Conservation (phyloP, 352 stramenopile species). For the Pythium plurisporium region DNA sequence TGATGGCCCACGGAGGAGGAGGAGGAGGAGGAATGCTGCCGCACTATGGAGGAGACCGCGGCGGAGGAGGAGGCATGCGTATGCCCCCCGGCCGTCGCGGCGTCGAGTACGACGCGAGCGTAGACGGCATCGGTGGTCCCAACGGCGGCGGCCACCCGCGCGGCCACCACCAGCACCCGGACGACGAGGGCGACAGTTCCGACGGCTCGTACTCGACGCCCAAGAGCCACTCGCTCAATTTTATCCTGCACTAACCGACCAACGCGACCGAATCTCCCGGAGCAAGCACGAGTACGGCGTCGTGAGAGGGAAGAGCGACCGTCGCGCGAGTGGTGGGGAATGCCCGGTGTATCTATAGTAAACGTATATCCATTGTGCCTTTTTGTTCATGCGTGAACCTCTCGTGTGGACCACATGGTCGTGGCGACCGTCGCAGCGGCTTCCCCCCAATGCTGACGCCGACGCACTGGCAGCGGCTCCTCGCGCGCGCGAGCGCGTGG, state of each 20-base stretch:
- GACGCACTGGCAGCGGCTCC: conserved; percentile 23
- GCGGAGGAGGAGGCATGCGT: not conserved
- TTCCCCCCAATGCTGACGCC: conserved; percentile 6
- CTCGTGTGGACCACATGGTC: conserved; percentile 10
- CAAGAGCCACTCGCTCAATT: conserved; percentile 83
- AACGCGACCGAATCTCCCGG: too few relatives aligned
- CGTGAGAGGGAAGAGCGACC: not conserved
- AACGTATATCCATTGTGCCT: not conserved
- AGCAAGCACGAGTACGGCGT: too few relatives aligned
- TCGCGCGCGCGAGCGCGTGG: conserved; percentile 42
- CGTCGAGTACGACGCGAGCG: conserved; percentile 12
- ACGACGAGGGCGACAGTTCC: conserved; percentile 44
- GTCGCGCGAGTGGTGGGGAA: not conserved
- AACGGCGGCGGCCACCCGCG: not conserved
- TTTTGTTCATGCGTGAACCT: not conserved
- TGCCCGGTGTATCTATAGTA: not conserved
- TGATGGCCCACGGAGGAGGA: too few relatives aligned
- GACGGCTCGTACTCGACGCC: conserved; percentile 49
- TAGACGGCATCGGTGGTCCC: conserved; percentile 1
- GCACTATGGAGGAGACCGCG: not conserved
- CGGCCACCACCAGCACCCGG: conserved; percentile 10
- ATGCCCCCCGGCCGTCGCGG: conserved; percentile 7
- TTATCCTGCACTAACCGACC: conserved; percentile 59
- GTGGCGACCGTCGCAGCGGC: not conserved
- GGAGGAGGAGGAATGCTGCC: not conserved